Base-by-base conservation (phyloP, 2,329 filamentous ascomycete species). In the Cladosporium sp. region DNA sequence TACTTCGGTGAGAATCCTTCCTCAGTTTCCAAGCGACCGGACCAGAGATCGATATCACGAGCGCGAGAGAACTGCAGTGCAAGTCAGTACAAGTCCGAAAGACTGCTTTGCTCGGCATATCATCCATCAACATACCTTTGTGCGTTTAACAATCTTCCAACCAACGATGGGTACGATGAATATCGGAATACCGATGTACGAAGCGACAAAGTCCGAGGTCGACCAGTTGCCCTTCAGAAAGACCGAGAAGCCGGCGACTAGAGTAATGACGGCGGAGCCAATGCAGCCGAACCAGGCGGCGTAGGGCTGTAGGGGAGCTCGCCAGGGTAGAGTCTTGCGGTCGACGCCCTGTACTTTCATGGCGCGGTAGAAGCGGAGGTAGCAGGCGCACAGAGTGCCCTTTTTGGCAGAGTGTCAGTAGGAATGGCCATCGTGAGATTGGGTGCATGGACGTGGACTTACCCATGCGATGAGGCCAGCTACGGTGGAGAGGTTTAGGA, bases 321-420 rank as follows among this genome's bases (percentile, higher is more conserved):
- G 49, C 50, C 60, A 64, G 17, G 64, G 62, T 1, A 78, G 67
- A 5, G 70, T 66, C 42, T 67, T 62, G 17, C 69, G 64, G 48
- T 70, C 65, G 48, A 75, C 66, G 4, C 71, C 71, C 51, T 78
- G 76, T 0, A 66, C 69, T 22, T 68, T 68, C 45, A 77, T 68
- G 4, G 75, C 78, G 7, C 66, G 63, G 60, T 75, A 71, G 65
- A 78, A 78, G 50, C 74, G 74, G 60, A 81, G 73, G 28, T 32
- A 79, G 34, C 75, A 74, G 28, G 76, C 59, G 62, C 73, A 76
- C 59, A 68, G 44, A 40, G 63, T 65, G 28, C 28, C 28, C 28
- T 32, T 32, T 3, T 32, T 4, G 28, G 28, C 9, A 10, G 2
- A 32, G 12, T 32, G 28, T 32, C 8, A 32, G 28, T 32, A 32